phyloP scores from a whole-genome alignment of 2,329 filamentous ascomycete genomes.

The Graphilbum ipis-grandicollis region DNA sequence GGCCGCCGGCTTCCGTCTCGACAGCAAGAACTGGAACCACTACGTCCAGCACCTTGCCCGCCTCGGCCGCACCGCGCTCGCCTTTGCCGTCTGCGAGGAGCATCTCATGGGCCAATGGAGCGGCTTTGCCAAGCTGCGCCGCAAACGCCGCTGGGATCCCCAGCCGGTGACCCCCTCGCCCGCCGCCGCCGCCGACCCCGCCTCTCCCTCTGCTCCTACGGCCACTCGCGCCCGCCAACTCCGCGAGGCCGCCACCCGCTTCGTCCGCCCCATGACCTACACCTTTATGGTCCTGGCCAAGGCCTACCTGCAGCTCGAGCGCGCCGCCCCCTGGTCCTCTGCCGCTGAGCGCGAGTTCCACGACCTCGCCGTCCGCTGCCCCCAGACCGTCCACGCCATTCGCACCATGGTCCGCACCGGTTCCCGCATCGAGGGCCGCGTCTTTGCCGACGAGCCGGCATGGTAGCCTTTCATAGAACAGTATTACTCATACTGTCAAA shows the following conservation, averaged over 20 bases:
- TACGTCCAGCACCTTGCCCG: conserved; percentile 52
- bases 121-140: conserved; percentile 41
- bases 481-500: too few relatives aligned
- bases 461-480: too few relatives aligned
- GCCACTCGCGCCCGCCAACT: conserved; percentile 13
- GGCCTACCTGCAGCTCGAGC: conserved; percentile 31
- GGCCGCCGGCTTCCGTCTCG: conserved; percentile 52
- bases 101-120: conserved; percentile 64
- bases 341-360: conserved; percentile 22
- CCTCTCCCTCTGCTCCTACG: not conserved
- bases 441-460: conserved; percentile 10
- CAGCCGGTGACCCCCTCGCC: too few relatives aligned
- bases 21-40: conserved; percentile 66
- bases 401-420: conserved; percentile 10
- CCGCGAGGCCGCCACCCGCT: conserved; percentile 19
- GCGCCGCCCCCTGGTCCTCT: conserved; percentile 28
- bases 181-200: not conserved
- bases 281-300: conserved; percentile 31
- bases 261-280: conserved; percentile 22
- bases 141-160: conserved; percentile 1
- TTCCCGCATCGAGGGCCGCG: conserved; percentile 10
- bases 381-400: conserved; percentile 23
- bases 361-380: conserved; percentile 21
- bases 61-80: conserved; percentile 40
- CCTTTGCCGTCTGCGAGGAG: conserved; percentile 58